These are phyloP conservation scores for Chenopodium quinoa DNA, from an alignment of 148 eudicot genomes.

Conservation along the genomic window DNA sequence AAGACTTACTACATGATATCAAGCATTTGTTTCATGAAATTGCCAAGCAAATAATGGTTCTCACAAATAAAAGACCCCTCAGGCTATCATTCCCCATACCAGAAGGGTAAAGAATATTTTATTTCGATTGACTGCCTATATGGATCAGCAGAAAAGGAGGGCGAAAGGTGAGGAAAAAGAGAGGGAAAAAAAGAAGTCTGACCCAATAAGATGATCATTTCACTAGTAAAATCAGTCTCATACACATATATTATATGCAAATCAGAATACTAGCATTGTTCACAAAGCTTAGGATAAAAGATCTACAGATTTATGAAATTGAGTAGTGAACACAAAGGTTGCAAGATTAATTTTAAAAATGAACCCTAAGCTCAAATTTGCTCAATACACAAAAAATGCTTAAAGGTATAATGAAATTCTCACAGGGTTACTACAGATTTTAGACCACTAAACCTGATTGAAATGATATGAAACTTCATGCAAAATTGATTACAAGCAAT, in stretches of 20 bases:
- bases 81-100: not conserved
- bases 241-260: not conserved
- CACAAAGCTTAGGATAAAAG: not conserved
- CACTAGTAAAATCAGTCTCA: not conserved
- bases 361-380: too few relatives aligned
- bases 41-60: not conserved
- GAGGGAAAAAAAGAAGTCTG: not conserved
- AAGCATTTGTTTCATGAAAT: slow-evolving; percentile 2
- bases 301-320: too few relatives aligned
- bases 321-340: too few relatives aligned
- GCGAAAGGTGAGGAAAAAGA: too few relatives aligned
- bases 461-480: not conserved
- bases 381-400: too few relatives aligned
- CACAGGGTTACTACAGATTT: too few relatives aligned
- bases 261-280: not conserved
- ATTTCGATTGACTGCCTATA: too few relatives aligned
- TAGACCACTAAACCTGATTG: not conserved
- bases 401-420: too few relatives aligned
- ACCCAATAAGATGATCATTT: not conserved
- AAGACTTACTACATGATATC: not conserved
- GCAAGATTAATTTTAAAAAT: too few relatives aligned
- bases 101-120: not conserved
- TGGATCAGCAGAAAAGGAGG: too few relatives aligned
- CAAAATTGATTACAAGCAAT: not conserved
- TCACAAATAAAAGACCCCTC: not conserved